Evolutionary conservation across 257 asterid species (phyloP), one percentile per base, ranked within the genome.

Genomic region (Mitragyna speciosa): DNA sequence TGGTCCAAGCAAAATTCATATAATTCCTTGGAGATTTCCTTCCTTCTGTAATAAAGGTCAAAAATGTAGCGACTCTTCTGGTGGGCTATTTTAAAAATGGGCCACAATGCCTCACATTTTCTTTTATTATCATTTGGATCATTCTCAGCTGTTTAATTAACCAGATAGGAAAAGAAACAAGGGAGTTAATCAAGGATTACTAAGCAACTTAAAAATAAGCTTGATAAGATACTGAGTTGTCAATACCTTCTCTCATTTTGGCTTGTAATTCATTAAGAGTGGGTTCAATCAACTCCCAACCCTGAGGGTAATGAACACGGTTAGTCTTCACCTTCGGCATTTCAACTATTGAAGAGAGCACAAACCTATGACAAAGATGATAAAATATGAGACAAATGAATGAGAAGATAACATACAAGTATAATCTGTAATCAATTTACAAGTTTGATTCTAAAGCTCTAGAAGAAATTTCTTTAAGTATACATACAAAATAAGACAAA

Each of bases 281-380:
- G 39, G 98, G 98, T 80, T 94, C 98, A 80, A 94, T 92, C 86
- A 94, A 82, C 82, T 94, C 97, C 98, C 98, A 94, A 20, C 98
- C 98, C 79, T 90, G 93, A 11, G 97, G 98, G 79, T 88, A 90
- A 75, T 87, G 89, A 71, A 91, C 92, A 66, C 96, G 87, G 88
- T 86, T 94, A 14, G 98, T 94, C 90, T 89, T 90, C 88, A 94
- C 97, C 89, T 94, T 94, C 9, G 98, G 98, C 98, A 94, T 83
- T 84, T 48, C 59, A 83, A 56, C 90, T 87, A 85, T 85, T 36
- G 86, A 82, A 12, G 17, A 43, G 56, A 72, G 15, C 16, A 43
- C 72, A 28, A 41, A 72, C 8, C 7, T 2, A 69, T 41, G 14
- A 39, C 49, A 54, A 6, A 51, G 24, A 71, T 22, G 17, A 71